A percentile compares a stretch with the other conserved stretches of the same genome.
Conservation (phyloP, 2,329 filamentous ascomycete genomes). For the Ascochyta fabae region DNA sequence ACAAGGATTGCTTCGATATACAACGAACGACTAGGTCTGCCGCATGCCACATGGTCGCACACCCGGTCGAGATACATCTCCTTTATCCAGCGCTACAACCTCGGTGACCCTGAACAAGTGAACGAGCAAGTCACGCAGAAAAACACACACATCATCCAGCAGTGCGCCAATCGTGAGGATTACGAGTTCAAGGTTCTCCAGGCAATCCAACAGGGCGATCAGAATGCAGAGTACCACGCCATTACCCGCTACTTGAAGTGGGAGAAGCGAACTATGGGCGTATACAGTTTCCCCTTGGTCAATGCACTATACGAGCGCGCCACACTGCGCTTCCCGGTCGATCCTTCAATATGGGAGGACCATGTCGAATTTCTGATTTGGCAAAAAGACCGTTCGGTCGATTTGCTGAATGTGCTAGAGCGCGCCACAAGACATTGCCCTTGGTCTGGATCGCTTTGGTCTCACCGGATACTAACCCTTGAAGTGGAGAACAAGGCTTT, state of each 20-base stretch:
- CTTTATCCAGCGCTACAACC: constrained; percentile 75
- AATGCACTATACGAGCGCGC: constrained; percentile 78
- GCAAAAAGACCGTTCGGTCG: constrained; percentile 53
- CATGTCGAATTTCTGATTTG: constrained; percentile 75
- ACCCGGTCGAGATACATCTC: constrained; percentile 77
- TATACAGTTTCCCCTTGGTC: constrained; percentile 60
- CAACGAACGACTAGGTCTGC: constrained; percentile 71
- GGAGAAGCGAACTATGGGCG: constrained; percentile 71
- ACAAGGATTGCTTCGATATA: constrained; percentile 73
- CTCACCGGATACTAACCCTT: constrained; percentile 82
- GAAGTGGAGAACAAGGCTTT: constrained; percentile 81
- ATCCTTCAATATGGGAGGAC: constrained; percentile 82
- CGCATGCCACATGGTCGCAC: constrained; percentile 76
- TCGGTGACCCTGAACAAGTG: constrained; percentile 72
- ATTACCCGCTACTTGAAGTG: constrained; percentile 79
- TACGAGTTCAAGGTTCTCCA: constrained; percentile 71
- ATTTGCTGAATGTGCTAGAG: constrained; percentile 73
- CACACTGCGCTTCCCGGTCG: constrained; percentile 73
- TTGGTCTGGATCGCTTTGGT: constrained; percentile 91
- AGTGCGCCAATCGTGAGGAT: constrained; percentile 69
- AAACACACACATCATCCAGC: constrained; percentile 68
- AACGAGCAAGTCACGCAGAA: constrained; percentile 73
- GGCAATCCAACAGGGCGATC: constrained; percentile 63
- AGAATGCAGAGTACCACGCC: constrained; percentile 61
- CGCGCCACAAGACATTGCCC: constrained; percentile 89